Base-by-base conservation (phyloP, 2,329 filamentous ascomycete species). In the Xylaria arbuscula region DNA sequence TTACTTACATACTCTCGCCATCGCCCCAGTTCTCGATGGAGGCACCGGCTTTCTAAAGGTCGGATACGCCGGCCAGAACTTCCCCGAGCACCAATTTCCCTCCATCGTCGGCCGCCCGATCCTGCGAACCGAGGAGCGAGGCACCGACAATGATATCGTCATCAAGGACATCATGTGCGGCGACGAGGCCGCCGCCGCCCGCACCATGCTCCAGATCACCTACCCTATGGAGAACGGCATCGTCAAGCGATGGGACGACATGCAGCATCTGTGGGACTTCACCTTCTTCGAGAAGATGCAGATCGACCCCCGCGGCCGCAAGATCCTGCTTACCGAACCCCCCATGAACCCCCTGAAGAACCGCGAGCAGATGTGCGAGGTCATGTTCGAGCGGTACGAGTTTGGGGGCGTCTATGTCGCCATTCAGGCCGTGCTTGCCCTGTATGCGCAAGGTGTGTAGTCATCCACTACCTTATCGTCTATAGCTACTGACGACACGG, bases 151-250 rank as follows among this genome's bases (percentile, higher is more conserved):
- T 78, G 90, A 88, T 82, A 92, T 89, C 84, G 85, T 90, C 74
- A 89, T 94, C 82, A 98, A 98, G 88, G 96, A 99, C 84, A 98
- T 99, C 80, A 99, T 99, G 96, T 98, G 95, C 83, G 96, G 96
- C 80, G 96, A 99, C 84, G 95, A 99, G 84, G 96, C 96, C 58
- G 94, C 96, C 17, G 94, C 94, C 62, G 95, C 96, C 73, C 90
- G 96, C 78, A 97, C 93, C 71, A 97, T 98, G 94, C 90, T 99
- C 70, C 96, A 99, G 82, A 97, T 99, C 79, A 97, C 92, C 82
- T 99, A 99, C 81, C 96, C 96, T 75, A 99, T 99, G 96, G 96
- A 99, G 83, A 99, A 99, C 81, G 96, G 96, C 77, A 98, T 99
- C 77, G 94, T 99, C 74, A 98, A 98, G 88, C 94, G 94, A 79